Evolutionary conservation across 257 asterid genomes (phyloP).

Genomic region (Leptodermis oblonga): DNA sequence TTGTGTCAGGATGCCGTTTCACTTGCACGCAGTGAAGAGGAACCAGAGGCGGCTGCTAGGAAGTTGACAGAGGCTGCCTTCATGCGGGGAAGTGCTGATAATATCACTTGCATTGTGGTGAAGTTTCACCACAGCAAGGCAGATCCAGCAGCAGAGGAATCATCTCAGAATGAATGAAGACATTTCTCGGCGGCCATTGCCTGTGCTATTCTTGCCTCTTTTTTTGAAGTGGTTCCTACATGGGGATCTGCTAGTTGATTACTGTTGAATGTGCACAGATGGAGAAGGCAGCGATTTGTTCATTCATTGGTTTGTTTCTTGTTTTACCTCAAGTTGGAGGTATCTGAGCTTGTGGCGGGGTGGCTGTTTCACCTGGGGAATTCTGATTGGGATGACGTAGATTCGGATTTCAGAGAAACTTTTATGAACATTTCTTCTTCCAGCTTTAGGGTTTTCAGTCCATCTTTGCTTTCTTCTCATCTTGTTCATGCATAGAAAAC

Average conservation of each 20-base stretch:
- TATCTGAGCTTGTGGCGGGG: slow-evolving; percentile 16
- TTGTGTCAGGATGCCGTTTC: slow-evolving; percentile 76
- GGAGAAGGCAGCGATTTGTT: slow-evolving; percentile 31
- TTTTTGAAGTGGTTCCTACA: background rate
- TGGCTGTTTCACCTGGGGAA: background rate
- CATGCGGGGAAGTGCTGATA: slow-evolving; percentile 93
- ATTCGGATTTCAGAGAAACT: slow-evolving; percentile 6
- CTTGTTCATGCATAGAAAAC: background rate
- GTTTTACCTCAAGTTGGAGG: slow-evolving; percentile 10
- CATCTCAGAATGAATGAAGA: slow-evolving; percentile 28
- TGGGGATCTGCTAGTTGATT: background rate
- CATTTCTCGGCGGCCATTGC: slow-evolving; percentile 9
- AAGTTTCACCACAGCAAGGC: slow-evolving; percentile 58
- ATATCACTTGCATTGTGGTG: slow-evolving; percentile 94
- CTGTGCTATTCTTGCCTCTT: slow-evolving; percentile 21
- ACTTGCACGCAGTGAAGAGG: slow-evolving; percentile 72
- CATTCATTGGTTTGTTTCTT: slow-evolving; percentile 29
- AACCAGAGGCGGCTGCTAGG: slow-evolving; percentile 83
- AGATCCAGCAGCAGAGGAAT: slow-evolving; percentile 21
- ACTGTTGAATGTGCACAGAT: slow-evolving; percentile 19
- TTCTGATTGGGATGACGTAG: slow-evolving; percentile 2
- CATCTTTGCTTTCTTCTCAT: background rate
- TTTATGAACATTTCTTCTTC: background rate
- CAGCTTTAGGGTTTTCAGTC: background rate
- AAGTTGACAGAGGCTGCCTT: slow-evolving; percentile 92